Evolutionary conservation across 495 filamentous ascomycete genomes (phyloP).

Genomic region (Hypoxylon rickii): DNA sequence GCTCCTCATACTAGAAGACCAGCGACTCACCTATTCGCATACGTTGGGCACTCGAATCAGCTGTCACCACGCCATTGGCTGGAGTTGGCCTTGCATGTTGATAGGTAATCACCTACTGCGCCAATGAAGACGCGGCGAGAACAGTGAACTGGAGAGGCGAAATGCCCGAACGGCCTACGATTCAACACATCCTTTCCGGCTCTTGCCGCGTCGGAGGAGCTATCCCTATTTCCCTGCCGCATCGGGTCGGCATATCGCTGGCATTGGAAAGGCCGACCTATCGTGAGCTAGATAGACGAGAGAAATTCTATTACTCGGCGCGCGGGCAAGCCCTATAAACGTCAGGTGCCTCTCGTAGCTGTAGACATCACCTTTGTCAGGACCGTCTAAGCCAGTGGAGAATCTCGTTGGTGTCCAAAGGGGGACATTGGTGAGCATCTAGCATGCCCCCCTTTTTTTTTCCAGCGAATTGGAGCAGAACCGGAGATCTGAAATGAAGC

Average conservation of each 20-base stretch:
- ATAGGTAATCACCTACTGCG: conserved; percentile 31
- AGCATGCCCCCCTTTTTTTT: conserved; percentile 13
- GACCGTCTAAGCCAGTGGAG: conserved; percentile 7
- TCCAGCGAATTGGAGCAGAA: conserved; percentile 4
- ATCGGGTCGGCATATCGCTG: conserved; percentile 4
- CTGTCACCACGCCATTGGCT: conserved; percentile 32
- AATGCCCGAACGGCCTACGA: conserved; percentile 27
- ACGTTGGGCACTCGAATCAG: conserved; percentile 31
- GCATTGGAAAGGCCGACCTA: conserved; percentile 1
- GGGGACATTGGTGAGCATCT: conserved; percentile 10
- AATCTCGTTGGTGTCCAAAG: conserved; percentile 2
- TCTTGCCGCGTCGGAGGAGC: conserved; percentile 19
- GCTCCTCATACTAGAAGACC: conserved; percentile 21
- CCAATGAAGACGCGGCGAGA: conserved; percentile 32
- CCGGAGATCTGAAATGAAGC: conserved; percentile 2
- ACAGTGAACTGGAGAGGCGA: conserved; percentile 23
- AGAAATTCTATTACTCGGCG: neutral
- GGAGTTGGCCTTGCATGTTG: conserved; percentile 22
- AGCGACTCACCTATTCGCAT: conserved; percentile 22
- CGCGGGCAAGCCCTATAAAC: conserved; percentile 1
- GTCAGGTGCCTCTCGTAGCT: neutral
- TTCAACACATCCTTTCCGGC: conserved; percentile 29
- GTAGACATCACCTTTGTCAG: conserved; percentile 8
- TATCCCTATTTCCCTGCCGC: conserved; percentile 1
- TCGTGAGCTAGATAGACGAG: neutral